These are phyloP conservation scores for Xylariaceae sp. DNA, from an alignment of 2,329 filamentous ascomycete species.

Conservation along the genomic window DNA sequence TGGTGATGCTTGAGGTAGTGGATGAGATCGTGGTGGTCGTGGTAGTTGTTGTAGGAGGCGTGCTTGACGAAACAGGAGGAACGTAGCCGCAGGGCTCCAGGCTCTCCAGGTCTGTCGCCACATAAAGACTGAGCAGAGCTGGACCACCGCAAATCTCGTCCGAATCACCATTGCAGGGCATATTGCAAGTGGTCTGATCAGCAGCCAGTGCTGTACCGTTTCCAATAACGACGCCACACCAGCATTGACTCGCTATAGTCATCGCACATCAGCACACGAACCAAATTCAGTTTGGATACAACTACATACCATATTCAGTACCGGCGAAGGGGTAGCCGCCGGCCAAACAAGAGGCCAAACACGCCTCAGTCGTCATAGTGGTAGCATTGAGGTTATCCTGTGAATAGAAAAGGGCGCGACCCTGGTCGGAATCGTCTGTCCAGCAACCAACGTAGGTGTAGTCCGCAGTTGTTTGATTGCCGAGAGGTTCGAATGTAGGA, in stretches of 20 bases:
- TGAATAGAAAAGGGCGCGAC: slow-evolving; percentile 44
- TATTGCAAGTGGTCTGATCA: slow-evolving; percentile 41
- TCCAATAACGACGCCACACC: slow-evolving; percentile 51
- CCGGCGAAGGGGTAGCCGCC: slow-evolving; percentile 47
- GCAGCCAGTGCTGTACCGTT: slow-evolving; percentile 37
- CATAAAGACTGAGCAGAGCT: slow-evolving; percentile 41
- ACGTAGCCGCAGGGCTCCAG: slow-evolving; percentile 32
- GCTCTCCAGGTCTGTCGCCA: slow-evolving; percentile 46
- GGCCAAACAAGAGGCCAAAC: slow-evolving; percentile 40
- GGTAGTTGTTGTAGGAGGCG: slow-evolving; percentile 17
- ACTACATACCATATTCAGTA: slow-evolving; percentile 38
- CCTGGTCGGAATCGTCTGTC: slow-evolving; percentile 39
- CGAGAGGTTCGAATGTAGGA: slow-evolving; percentile 40
- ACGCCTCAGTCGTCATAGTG: slow-evolving; percentile 40
- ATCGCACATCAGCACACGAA: slow-evolving; percentile 2
- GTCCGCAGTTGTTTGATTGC: slow-evolving; percentile 40
- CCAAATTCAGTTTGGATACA: not conserved
- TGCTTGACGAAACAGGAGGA: slow-evolving; percentile 39
- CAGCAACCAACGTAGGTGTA: slow-evolving; percentile 64
- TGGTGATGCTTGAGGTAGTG: slow-evolving; percentile 5
- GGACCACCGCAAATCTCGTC: slow-evolving; percentile 42
- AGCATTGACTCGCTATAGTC: slow-evolving; percentile 38
- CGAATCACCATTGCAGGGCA: slow-evolving; percentile 48
- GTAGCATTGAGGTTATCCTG: slow-evolving; percentile 34
- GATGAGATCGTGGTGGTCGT: slow-evolving; percentile 19